Conservation (phyloP, 208 protist species). For the Leishmania turanica region DNA sequence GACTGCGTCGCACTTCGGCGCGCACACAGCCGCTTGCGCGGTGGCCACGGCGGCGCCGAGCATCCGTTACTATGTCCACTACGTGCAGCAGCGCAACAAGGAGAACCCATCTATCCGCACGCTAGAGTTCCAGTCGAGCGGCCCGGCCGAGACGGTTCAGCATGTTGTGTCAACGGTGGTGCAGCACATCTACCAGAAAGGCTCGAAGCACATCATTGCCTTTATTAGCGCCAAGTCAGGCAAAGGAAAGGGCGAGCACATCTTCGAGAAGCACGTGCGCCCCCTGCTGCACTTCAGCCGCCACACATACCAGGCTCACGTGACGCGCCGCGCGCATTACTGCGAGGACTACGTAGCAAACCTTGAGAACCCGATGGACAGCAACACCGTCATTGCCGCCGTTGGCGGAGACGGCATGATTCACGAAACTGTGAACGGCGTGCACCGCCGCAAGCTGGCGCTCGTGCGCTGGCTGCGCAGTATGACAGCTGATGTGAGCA, state of each 20-base stretch:
- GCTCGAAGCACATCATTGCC: conserved; percentile 59
- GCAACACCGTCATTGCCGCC: conserved; percentile 53
- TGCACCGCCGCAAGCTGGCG: conserved; percentile 61
- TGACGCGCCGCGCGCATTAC: conserved; percentile 71
- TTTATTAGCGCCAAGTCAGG: conserved; percentile 86
- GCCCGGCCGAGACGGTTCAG: conserved; percentile 22
- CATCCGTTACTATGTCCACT: conserved; percentile 58
- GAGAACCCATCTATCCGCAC: conserved; percentile 51
- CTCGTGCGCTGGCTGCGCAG: conserved; percentile 39
- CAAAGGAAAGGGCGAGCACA: conserved; percentile 57
- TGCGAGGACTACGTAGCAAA: conserved; percentile 87
- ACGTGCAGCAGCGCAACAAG: conserved; percentile 34
- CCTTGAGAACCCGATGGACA: conserved; percentile 48
- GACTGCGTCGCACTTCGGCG: conserved; percentile 8
- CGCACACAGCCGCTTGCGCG: not conserved
- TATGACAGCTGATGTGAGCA: conserved; percentile 4
- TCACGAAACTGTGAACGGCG: conserved; percentile 81
- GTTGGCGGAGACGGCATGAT: conserved; percentile 88
- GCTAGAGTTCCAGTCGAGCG: conserved; percentile 46
- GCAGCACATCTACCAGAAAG: conserved; percentile 51
- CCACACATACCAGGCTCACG: conserved; percentile 52
- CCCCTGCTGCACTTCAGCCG: conserved; percentile 77
- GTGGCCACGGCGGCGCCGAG: not conserved
- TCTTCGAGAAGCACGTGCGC: conserved; percentile 53
- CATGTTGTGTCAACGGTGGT: conserved; percentile 40